Evolutionary conservation across 257 asterid genomes (phyloP), one percentile per base, ranked within the genome.

Genomic region (Solanum rostratum): DNA sequence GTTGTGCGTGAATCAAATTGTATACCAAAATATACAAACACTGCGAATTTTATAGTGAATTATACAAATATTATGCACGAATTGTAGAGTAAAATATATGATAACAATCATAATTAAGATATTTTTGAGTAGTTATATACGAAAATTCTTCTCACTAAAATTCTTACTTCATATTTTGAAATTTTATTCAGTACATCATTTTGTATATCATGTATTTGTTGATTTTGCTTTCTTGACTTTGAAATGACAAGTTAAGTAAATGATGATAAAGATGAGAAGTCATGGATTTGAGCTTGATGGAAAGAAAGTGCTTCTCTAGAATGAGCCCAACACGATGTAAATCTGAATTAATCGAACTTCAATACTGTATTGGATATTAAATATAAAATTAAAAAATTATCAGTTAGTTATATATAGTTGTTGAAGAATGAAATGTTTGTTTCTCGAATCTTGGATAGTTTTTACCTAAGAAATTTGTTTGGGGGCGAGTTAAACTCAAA

Each of bases 391-490:
- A 20, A 20, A 55, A 20, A 55, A 9, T 19, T 3, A 3, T 55
- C 29, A 20, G n/a, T 1, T 55, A 20, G 16, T 53, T 53, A 3
- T 53, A 2, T n/a, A n/a, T 13, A 20, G 9, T 20, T 20, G 6
- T 55, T 55, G 63, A 20, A 6, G n/a, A 20, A 55, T 8, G 63
- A 55, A 27, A 55, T 55, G 14, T 55, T 55, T 8, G 6, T 20
- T 55, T 55, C 63, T 55, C 14, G 0, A 55, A 55, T 55, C 6
- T 55, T 55, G 8, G 6, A 55, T 5, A 55, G 10, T 55, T 55
- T 10, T 1, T 15, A 59, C 66, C 15, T 59, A 3, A 59, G 1
- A 6, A 59, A 3, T 1, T n/a, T 0, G 1, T 14, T n/a, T n/a
- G 2, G 3, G 2, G 22, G 10, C n/a, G 15, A 60, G 3, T 60